These are phyloP conservation scores for Aspergillus baeticus DNA, from an alignment of 495 filamentous ascomycete species.

Conservation along the genomic window DNA sequence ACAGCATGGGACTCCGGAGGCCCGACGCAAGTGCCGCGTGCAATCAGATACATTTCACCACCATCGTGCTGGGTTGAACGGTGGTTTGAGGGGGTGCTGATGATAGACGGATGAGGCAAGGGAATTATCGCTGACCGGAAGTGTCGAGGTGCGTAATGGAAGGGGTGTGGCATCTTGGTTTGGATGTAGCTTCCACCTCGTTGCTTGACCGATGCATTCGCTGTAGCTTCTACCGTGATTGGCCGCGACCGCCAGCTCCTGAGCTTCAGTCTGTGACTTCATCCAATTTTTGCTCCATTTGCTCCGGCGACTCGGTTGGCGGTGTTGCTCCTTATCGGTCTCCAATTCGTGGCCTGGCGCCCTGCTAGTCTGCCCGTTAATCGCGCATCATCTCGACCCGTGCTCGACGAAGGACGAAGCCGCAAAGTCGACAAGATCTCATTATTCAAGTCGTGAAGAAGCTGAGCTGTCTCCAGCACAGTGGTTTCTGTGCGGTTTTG, in stretches of 20 bases:
- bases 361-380: no score
- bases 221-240: background rate
- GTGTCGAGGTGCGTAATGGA: constrained; percentile 3
- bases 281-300: background rate
- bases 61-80: background rate
- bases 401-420: no score
- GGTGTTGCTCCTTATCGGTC: background rate
- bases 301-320: background rate
- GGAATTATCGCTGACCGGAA: background rate
- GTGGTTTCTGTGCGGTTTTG: no score
- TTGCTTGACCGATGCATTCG: background rate
- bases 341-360: no score
- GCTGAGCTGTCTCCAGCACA: no score
- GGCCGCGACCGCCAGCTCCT: background rate
- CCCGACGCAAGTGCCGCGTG: background rate
- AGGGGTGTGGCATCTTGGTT: background rate
- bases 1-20: background rate
- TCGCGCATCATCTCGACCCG: no score
- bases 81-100: background rate
- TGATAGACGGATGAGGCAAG: background rate
- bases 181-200: background rate
- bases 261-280: background rate
- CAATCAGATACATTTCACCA: background rate
- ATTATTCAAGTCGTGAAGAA: no score
- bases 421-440: no score